phyloP scores from a whole-genome alignment of 768 basidiomycete species.

The Leccinum incarnatum region DNA sequence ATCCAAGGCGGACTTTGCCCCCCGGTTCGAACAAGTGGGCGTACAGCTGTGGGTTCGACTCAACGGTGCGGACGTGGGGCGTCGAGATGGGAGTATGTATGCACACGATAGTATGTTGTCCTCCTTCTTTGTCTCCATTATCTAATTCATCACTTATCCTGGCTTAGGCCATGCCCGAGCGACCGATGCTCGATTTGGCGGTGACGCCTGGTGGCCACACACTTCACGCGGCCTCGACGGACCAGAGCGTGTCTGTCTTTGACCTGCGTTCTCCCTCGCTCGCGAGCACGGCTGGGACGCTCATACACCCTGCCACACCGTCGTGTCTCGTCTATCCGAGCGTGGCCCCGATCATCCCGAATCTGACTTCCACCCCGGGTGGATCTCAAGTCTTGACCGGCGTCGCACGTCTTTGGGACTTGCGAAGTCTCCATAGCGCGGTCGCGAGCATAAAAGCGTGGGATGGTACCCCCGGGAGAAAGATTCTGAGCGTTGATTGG shows the following conservation, averaged over 20 bases:
- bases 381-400: slow-evolving; percentile 66
- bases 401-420: slow-evolving; percentile 73
- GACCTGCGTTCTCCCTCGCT: slow-evolving; percentile 54
- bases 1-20: slow-evolving; percentile 63
- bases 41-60: slow-evolving; percentile 85
- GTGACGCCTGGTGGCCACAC: slow-evolving; percentile 42
- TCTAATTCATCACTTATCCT: background rate
- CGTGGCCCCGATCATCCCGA: background rate
- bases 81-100: slow-evolving; percentile 71
- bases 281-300: slow-evolving; percentile 38
- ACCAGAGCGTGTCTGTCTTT: slow-evolving; percentile 69
- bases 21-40: slow-evolving; percentile 41
- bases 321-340: slow-evolving; percentile 47
- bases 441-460: slow-evolving; percentile 63
- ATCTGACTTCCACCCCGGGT: background rate
- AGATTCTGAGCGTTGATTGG: slow-evolving; percentile 63
- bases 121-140: background rate
- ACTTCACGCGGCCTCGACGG: slow-evolving; percentile 65
- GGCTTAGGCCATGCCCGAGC: slow-evolving; percentile 61
- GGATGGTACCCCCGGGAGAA: slow-evolving; percentile 44
- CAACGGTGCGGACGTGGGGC: slow-evolving; percentile 88
- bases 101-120: slow-evolving; percentile 54
- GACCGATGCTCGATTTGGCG: slow-evolving; percentile 69
- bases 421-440: slow-evolving; percentile 63
- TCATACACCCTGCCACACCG: slow-evolving; percentile 64